A percentile compares a stretch with the other conserved stretches of the same genome.
phyloP scores from a whole-genome alignment of 1,284 basidiomycete genomes.

The Pyrrhoderma lamaoense region DNA sequence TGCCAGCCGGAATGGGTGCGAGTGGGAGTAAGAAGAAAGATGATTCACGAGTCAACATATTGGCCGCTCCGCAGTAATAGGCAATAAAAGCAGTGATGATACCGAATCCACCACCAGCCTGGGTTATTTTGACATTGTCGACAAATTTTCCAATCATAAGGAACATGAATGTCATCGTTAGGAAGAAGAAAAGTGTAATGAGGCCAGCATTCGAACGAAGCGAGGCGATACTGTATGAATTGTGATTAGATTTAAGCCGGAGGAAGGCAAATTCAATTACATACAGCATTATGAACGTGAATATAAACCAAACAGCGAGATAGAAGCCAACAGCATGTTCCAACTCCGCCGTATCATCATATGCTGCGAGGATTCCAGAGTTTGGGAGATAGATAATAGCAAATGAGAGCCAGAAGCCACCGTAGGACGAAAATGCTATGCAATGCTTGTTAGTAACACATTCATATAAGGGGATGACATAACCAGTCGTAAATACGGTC shows the following conservation, averaged over 20 bases:
- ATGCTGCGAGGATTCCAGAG: conserved; percentile 51
- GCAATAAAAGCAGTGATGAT: conserved; percentile 60
- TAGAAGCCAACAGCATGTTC: conserved; percentile 57
- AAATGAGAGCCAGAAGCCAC: conserved; percentile 81
- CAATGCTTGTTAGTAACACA: conserved; percentile 2
- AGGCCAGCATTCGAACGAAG: conserved; percentile 63
- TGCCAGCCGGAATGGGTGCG: conserved; percentile 29
- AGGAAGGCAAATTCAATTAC: conserved; percentile 27
- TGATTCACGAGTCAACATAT: conserved; percentile 49
- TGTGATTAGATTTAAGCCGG: not conserved
- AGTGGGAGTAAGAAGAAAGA: conserved; percentile 45
- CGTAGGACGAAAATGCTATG: conserved; percentile 75
- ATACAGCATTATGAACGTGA: conserved; percentile 58
- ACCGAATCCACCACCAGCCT: conserved; percentile 70
- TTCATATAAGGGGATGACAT: not conserved
- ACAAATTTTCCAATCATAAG: conserved; percentile 43
- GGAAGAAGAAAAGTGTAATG: conserved; percentile 64
- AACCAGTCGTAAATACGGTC: not conserved
- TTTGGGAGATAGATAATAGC: conserved; percentile 59
- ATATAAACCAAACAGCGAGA: conserved; percentile 62
- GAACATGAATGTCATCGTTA: conserved; percentile 57
- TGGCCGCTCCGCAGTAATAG: conserved; percentile 59
- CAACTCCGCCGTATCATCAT: conserved; percentile 40
- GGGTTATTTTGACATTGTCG: conserved; percentile 19
- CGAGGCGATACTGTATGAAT: conserved; percentile 43